phyloP scores from a whole-genome alignment of 2,329 filamentous ascomycete genomes.

The Gnomoniopsis sp. region DNA sequence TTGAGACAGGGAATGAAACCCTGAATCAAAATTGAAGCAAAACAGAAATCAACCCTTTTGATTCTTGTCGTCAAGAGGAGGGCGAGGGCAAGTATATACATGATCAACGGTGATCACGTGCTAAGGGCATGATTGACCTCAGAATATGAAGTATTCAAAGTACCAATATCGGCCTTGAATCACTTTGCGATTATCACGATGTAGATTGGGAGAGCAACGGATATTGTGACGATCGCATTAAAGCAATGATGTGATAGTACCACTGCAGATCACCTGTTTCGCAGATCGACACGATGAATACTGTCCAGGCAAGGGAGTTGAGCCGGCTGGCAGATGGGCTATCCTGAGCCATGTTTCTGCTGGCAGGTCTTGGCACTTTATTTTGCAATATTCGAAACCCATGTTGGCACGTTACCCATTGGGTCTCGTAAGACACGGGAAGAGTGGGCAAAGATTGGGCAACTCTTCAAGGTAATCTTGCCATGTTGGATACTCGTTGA shows the following conservation, averaged over 20 bases:
- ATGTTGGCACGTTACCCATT: neutral
- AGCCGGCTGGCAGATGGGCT: neutral
- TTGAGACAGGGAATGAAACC: neutral
- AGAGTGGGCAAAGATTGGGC: constrained; percentile 5
- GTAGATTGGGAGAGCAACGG: no score
- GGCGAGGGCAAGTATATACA: neutral
- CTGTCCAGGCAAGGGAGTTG: neutral
- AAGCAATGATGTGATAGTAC: neutral
- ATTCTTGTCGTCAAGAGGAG: neutral
- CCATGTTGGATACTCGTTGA: neutral
- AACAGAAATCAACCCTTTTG: neutral
- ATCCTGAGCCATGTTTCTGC: neutral
- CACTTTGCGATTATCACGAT: no score
- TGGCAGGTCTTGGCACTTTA: neutral
- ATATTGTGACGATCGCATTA: no score
- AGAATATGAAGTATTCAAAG: no score
- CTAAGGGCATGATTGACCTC: neutral
- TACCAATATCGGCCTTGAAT: no score
- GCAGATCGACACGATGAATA: neutral
- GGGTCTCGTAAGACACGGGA: neutral
- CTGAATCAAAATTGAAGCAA: neutral
- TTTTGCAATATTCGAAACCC: neutral
- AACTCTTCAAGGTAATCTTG: constrained; percentile 1
- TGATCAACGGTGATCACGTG: neutral
- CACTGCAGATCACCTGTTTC: neutral